Percentiles rank a stretch among this genome's conserved stretches.
Conservation (phyloP, 495 filamentous ascomycete species). For the Hapsidospora chrysogenum region DNA sequence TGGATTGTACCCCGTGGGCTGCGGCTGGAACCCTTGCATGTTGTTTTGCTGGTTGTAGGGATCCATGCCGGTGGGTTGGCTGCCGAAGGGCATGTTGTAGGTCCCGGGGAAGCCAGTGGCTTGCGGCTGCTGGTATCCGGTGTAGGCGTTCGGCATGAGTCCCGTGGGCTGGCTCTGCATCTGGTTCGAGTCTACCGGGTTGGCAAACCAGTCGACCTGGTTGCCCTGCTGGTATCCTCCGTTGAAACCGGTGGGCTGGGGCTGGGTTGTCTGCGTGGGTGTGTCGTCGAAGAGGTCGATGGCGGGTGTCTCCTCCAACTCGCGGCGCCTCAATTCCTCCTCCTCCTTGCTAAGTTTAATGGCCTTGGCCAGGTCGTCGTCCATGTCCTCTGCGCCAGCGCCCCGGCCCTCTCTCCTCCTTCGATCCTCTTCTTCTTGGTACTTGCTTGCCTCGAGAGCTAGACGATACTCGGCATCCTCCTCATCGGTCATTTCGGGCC, state of each 20-base stretch:
- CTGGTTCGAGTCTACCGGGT: conserved; percentile 59
- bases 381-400: conserved; percentile 37
- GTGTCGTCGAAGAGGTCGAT: conserved; percentile 76
- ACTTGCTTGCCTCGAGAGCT: conserved; percentile 91
- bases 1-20: conserved; percentile 68
- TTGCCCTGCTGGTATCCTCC: conserved; percentile 94
- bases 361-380: conserved; percentile 84
- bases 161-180: conserved; percentile 66
- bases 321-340: conserved; percentile 67
- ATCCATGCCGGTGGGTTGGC: conserved; percentile 38
- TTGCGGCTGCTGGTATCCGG: conserved; percentile 41
- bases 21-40: conserved; percentile 38
- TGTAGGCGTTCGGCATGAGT: conserved; percentile 73
- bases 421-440: conserved; percentile 85
- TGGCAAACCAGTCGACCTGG: conserved; percentile 92
- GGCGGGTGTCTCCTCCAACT: conserved; percentile 82
- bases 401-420: conserved; percentile 59
- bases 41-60: conserved; percentile 29
- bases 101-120: conserved; percentile 52
- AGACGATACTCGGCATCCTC: conserved; percentile 87
- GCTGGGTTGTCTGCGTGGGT: conserved; percentile 38
- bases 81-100: conserved; percentile 27
- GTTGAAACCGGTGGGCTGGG: conserved; percentile 78
- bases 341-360: conserved; percentile 95
- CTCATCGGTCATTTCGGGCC: conserved; percentile 38